Evolutionary conservation across 1,284 basidiomycete species (phyloP).

Genomic region (Phellopilus nigrolimitatus): DNA sequence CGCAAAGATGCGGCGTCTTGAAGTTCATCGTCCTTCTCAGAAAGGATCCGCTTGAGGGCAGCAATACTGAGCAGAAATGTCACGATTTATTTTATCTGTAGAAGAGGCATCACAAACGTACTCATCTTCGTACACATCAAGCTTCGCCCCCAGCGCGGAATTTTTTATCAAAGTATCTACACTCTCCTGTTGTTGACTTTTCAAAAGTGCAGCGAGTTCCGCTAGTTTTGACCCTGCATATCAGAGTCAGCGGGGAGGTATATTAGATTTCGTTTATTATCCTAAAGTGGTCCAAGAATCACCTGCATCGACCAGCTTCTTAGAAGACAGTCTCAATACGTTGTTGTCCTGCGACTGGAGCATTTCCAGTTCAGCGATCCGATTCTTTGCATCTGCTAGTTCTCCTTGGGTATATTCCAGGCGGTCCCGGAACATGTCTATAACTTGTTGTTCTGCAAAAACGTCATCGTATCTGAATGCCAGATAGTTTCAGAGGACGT

Average conservation of each 20-base stretch:
- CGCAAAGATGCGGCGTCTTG: not conserved
- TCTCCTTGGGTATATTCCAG: constrained; percentile 18
- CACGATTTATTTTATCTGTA: not conserved
- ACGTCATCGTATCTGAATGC: not conserved
- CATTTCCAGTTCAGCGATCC: constrained; percentile 14
- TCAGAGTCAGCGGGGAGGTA: not conserved
- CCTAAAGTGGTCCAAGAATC: not conserved
- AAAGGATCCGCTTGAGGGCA: not conserved
- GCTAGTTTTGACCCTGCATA: constrained; percentile 1
- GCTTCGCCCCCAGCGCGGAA: constrained; percentile 7
- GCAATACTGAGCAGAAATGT: not conserved
- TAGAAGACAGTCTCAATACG: constrained; percentile 1
- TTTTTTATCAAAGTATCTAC: constrained; percentile 7
- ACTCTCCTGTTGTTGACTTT: constrained; percentile 7
- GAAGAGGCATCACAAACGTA: not conserved
- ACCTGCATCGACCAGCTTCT: constrained; percentile 12
- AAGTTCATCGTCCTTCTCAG: constrained; percentile 1
- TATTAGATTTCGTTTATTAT: not conserved
- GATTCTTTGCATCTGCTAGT: constrained; percentile 15
- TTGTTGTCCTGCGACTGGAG: not conserved
- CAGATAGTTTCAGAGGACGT: not conserved
- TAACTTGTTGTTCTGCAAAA: constrained; percentile 16
- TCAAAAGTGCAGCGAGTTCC: constrained; percentile 4
- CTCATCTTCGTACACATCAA: not conserved
- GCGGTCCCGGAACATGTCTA: constrained; percentile 19